Conservation (phyloP, 805 yeast species). For the Candida nitratophila region DNA sequence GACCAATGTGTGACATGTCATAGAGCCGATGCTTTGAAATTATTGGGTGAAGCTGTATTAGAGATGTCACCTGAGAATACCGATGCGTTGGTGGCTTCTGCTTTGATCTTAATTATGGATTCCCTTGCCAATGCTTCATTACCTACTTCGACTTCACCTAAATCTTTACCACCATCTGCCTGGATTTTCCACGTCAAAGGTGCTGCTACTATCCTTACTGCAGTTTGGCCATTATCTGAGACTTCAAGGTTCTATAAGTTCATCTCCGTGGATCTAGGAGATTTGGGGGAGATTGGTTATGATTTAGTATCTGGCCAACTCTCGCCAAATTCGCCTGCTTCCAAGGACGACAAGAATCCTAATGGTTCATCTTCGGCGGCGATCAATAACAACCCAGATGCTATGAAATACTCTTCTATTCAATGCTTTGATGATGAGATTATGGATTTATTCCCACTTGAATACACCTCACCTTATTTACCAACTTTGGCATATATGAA, state of each 20-base stretch:
- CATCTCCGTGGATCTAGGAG: conserved; percentile 84
- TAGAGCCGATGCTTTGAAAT: conserved; percentile 76
- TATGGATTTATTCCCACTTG: conserved; percentile 80
- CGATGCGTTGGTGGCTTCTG: conserved; percentile 90
- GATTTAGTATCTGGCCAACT: conserved; percentile 28
- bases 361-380: neutral
- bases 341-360: neutral
- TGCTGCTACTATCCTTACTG: conserved; percentile 90
- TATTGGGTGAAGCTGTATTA: conserved; percentile 79
- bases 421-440: conserved; percentile 83
- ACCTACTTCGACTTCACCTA: conserved; percentile 43
- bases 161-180: conserved; percentile 82
- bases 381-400: neutral
- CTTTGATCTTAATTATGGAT: conserved; percentile 84
- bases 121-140: conserved; percentile 84
- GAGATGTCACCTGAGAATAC: conserved; percentile 79
- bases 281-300: conserved; percentile 64
- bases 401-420: conserved; percentile 45
- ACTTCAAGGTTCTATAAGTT: conserved; percentile 59
- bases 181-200: conserved; percentile 98
- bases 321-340: conserved; percentile 12
- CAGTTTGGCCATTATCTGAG: conserved; percentile 88
- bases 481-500: conserved; percentile 84
- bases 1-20: conserved; percentile 81
- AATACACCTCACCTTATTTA: conserved; percentile 74